Percentiles rank a stretch among this genome's conserved stretches.
These are phyloP conservation scores for Macrocybe gigantea DNA, from an alignment of 768 basidiomycete genomes.

Conservation along the genomic window DNA sequence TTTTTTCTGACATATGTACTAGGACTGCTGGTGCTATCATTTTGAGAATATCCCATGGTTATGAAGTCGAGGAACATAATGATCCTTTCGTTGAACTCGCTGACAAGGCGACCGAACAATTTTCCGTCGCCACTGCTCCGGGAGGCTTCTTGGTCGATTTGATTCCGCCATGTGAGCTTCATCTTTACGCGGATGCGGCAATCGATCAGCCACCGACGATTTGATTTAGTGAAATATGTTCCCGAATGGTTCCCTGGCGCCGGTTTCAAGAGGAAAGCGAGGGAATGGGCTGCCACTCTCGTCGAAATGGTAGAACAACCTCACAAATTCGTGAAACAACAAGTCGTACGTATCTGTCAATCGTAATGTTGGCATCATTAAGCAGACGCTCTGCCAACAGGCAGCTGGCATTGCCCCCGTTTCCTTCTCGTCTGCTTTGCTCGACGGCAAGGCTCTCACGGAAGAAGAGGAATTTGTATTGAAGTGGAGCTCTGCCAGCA, in stretches of 20 bases:
- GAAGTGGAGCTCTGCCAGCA: conserved; percentile 60
- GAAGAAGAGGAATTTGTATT: conserved; percentile 55
- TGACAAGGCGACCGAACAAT: conserved; percentile 5
- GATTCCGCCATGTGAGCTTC: conserved; percentile 7
- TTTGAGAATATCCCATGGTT: conserved; percentile 48
- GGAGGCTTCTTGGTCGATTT: conserved; percentile 13
- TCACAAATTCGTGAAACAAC: conserved; percentile 52
- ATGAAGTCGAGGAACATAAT: conserved; percentile 39
- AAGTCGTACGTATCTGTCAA: conserved; percentile 38
- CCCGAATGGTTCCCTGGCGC: conserved; percentile 65
- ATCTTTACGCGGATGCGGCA: too few species aligned
- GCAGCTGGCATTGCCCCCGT: conserved; percentile 47
- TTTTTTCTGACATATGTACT: background rate
- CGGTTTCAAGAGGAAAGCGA: conserved; percentile 47
- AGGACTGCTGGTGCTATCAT: conserved; percentile 49
- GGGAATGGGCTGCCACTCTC: conserved; percentile 47
- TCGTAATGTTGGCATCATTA: conserved; percentile 2
- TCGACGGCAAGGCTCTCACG: conserved; percentile 44
- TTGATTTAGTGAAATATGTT: conserved; percentile 43
- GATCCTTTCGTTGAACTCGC: conserved; percentile 8
- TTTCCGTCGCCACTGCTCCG: conserved; percentile 7
- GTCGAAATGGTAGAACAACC: conserved; percentile 52
- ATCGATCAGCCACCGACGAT: too few species aligned
- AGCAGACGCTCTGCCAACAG: conserved; percentile 23
- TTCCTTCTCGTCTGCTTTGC: conserved; percentile 54